phyloP scores from a whole-genome alignment of 805 yeast genomes.

The Barnettozyma vustinii region DNA sequence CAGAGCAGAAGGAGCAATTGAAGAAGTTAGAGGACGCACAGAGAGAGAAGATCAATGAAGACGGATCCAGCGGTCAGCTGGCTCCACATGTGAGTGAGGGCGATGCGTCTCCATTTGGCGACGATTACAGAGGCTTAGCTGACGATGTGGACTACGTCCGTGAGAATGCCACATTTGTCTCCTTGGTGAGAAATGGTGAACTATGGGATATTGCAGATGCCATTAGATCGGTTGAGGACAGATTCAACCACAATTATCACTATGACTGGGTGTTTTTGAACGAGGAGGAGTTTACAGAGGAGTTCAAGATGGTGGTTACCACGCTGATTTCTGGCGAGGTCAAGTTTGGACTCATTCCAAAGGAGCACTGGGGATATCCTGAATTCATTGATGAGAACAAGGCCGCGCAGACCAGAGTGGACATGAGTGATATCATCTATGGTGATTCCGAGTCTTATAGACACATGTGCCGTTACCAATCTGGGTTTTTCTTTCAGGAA shows the following conservation, averaged over 20 bases:
- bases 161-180: constrained; percentile 74
- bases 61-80: background rate
- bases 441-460: constrained; percentile 67
- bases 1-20: constrained; percentile 1
- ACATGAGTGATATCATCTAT: constrained; percentile 76
- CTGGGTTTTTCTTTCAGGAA: constrained; percentile 85
- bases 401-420: constrained; percentile 72
- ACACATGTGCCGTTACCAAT: constrained; percentile 90
- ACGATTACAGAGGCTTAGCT: background rate
- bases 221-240: constrained; percentile 77
- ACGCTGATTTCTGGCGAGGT: constrained; percentile 72
- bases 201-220: constrained; percentile 55
- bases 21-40: background rate
- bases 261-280: constrained; percentile 96
- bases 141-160: constrained; percentile 25
- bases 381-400: constrained; percentile 69
- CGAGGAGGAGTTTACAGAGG: constrained; percentile 79
- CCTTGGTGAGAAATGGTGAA: constrained; percentile 76
- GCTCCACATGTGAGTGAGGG: background rate
- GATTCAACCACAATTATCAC: constrained; percentile 74
- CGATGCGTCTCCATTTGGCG: background rate
- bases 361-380: constrained; percentile 85
- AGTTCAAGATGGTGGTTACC: constrained; percentile 64
- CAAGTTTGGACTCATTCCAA: constrained; percentile 74
- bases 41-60: background rate